Percentiles rank a stretch among this genome's conserved stretches.
Evolutionary conservation across 306 rosid genomes (phyloP).

Genomic region (Begonia peltatifolia): DNA sequence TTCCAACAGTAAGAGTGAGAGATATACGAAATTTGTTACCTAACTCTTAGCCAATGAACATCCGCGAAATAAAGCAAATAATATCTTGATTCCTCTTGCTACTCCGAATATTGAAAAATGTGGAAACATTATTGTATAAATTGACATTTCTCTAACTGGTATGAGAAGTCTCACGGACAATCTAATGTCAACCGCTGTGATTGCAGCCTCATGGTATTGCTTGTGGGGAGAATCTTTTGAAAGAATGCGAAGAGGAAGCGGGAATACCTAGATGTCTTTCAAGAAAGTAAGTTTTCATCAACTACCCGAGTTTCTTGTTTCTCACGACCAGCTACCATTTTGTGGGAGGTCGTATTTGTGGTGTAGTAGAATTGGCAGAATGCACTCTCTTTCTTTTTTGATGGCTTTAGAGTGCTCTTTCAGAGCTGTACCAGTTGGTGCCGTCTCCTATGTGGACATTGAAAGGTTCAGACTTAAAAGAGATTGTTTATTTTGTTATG

Average conservation of each 20-base stretch:
- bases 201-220: constrained; percentile 70
- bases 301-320: neutral
- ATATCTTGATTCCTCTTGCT: no score
- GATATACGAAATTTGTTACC: no score
- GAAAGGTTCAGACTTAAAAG: constrained; percentile 57
- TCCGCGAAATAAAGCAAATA: no score
- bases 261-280: constrained; percentile 77
- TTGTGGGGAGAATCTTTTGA: constrained; percentile 64
- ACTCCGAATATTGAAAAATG: no score
- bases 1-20: no score
- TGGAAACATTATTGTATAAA: no score
- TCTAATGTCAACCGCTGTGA: neutral
- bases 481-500: constrained; percentile 80
- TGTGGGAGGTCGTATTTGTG: no score
- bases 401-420: constrained; percentile 13
- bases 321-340: no score
- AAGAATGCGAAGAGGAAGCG: constrained; percentile 95
- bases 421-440: constrained; percentile 71
- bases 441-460: constrained; percentile 74
- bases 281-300: constrained; percentile 26
- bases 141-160: no score
- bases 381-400: neutral
- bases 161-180: no score
- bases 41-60: no score
- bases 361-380: neutral